These are phyloP conservation scores for Rhynchosporium graminicola DNA, from an alignment of 2,329 filamentous ascomycete species.

Conservation along the genomic window DNA sequence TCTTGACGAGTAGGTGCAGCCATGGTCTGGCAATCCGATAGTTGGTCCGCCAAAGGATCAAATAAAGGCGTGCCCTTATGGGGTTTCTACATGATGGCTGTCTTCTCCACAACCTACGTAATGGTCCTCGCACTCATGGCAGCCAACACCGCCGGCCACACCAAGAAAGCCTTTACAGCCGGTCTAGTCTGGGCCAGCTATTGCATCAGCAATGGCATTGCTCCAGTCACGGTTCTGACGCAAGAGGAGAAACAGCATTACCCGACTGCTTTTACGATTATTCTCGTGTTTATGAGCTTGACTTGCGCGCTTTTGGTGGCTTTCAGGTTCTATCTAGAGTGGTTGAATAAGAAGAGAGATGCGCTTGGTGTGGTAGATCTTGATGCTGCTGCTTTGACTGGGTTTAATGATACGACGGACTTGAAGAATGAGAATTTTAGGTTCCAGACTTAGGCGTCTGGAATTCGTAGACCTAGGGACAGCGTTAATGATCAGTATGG, in stretches of 20 bases:
- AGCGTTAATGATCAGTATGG: too few relatives aligned
- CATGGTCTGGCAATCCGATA: slow-evolving; percentile 15
- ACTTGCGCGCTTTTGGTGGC: neutral
- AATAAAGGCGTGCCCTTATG: slow-evolving; percentile 24
- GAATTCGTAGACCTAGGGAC: too few relatives aligned
- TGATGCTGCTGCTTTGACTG: slow-evolving; percentile 7
- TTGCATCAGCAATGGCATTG: slow-evolving; percentile 43
- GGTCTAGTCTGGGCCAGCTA: slow-evolving; percentile 45
- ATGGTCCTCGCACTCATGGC: slow-evolving; percentile 38
- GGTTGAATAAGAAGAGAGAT: slow-evolving; percentile 9
- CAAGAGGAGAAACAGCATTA: slow-evolving; percentile 9
- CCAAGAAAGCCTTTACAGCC: slow-evolving; percentile 48
- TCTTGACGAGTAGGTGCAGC: too few relatives aligned
- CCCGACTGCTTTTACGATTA: slow-evolving; percentile 7
- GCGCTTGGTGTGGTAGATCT: neutral
- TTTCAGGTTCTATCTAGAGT: neutral
- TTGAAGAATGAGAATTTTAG: slow-evolving; percentile 12
- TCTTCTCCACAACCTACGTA: slow-evolving; percentile 38
- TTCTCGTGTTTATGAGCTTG: slow-evolving; percentile 8
- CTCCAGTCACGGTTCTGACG: slow-evolving; percentile 41
- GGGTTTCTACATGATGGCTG: slow-evolving; percentile 41
- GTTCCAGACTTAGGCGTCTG: slow-evolving; percentile 1
- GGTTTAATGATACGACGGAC: slow-evolving; percentile 7
- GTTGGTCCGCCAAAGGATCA: neutral
- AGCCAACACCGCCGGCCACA: slow-evolving; percentile 47